phyloP scores from a whole-genome alignment of 2,329 filamentous ascomycete species.

The Xylariaceae sp. region DNA sequence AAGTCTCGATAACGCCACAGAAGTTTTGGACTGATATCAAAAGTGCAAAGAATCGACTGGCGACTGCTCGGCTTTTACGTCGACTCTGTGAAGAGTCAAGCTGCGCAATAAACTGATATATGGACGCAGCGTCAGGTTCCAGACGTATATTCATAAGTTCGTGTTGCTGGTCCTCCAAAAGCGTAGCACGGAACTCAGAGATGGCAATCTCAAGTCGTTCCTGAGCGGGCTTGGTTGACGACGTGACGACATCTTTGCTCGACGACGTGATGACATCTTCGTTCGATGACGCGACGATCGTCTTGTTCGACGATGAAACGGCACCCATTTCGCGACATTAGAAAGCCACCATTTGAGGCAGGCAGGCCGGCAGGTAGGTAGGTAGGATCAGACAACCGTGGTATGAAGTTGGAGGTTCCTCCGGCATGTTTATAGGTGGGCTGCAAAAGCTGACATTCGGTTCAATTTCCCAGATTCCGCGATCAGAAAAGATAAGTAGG shows the following conservation, averaged over 20 bases:
- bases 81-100: not conserved
- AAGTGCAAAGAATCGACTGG: not conserved
- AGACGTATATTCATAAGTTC: not conserved
- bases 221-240: not conserved
- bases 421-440: too few relatives aligned
- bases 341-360: too few relatives aligned
- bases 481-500: too few relatives aligned
- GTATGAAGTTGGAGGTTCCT: too few relatives aligned
- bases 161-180: not conserved
- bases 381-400: too few relatives aligned
- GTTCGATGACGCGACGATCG: too few relatives aligned
- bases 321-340: too few relatives aligned
- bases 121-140: not conserved
- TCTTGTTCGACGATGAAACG: too few relatives aligned
- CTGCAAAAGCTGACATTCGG: too few relatives aligned
- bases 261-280: too few relatives aligned
- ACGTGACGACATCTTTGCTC: not conserved
- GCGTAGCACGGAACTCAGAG: not conserved
- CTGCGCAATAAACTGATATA: not conserved
- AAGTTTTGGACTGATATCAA: constrained; percentile 32
- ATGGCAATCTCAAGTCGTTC: not conserved
- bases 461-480: too few relatives aligned
- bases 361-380: too few relatives aligned
- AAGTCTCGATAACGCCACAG: constrained; percentile 34
- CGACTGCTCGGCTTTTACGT: not conserved